Evolutionary conservation across 176 grass and related monocot genomes (phyloP), one percentile per base, ranked within the genome.

Genomic region (Elaeis guineensis): DNA sequence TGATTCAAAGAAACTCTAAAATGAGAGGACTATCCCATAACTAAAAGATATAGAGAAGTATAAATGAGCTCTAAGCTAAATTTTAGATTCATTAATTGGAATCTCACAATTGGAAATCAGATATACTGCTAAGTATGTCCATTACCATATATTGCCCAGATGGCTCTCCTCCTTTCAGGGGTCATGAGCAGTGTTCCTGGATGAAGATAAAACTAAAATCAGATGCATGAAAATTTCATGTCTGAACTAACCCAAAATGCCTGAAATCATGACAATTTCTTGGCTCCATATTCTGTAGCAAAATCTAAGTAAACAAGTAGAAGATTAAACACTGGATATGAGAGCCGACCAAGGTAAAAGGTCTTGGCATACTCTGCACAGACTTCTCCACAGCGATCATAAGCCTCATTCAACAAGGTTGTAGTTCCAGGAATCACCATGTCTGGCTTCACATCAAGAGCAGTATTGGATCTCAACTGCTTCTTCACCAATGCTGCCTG

Each of bases 111-210:
- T 44, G 35, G 35, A 44, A 44, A 14, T 44, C 14, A 44, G 11
- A 44, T 14, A 44, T 14, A 14, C 2, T 44, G 35, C 9, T 44
- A 12, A 44, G 35, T 55, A 21, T 61, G 39, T 29, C 16, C 39
- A 80, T 54, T 82, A 96, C 92, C 92, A 58, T 96, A 96, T 49
- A 96, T 88, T 3, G 92, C 92, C 92, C 92, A 96, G 74, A 96
- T 96, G 5, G 92, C 92, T 28, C 50, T 75, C 64, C 92, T 82
- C 30, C 87, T 75, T 71, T 90, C 92, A 59, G 83, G 83, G 4
- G 87, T 96, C 92, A 96, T 91, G 20, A 96, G 81, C 79, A 88
- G 83, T 44, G 92, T 96, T 18, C 86, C 92, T 95, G 79, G 19
- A 63, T 3, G 0, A 25, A 32, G 3, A 61, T 17, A 49, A 20